phyloP scores from a whole-genome alignment of 768 basidiomycete species.

The Ramaria sp. region DNA sequence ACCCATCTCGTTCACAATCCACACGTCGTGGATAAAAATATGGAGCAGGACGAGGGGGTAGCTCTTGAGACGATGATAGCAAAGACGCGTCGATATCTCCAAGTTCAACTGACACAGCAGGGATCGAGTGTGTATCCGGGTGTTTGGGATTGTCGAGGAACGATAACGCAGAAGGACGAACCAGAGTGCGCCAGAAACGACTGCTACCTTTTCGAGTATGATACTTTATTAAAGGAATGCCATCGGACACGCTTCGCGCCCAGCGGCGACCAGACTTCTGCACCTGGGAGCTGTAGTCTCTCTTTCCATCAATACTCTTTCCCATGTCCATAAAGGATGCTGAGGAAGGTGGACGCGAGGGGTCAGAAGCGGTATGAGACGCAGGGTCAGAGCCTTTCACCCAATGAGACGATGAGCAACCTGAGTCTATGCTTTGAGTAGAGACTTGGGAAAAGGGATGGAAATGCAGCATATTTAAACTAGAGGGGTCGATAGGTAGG shows the following conservation, averaged over 20 bases:
- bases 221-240: background rate
- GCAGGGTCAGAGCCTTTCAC: background rate
- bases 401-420: background rate
- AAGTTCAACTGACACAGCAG: background rate
- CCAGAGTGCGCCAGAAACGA: background rate
- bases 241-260: background rate
- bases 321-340: constrained; percentile 1
- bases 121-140: background rate
- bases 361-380: background rate
- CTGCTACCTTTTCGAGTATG: background rate
- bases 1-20: background rate
- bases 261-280: background rate
- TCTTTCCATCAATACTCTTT: background rate
- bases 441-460: background rate
- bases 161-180: background rate
- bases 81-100: background rate
- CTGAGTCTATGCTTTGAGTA: background rate
- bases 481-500: background rate
- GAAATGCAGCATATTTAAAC: background rate
- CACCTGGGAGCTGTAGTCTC: background rate
- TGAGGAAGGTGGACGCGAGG: background rate
- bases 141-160: background rate
- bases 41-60: background rate
- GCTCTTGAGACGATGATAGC: background rate
- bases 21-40: constrained; percentile 1